Percentiles rank a stretch among this genome's conserved stretches.
These are phyloP conservation scores for Paramecium sonneborni DNA, from an alignment of 73 alveolate species.

Conservation along the genomic window DNA sequence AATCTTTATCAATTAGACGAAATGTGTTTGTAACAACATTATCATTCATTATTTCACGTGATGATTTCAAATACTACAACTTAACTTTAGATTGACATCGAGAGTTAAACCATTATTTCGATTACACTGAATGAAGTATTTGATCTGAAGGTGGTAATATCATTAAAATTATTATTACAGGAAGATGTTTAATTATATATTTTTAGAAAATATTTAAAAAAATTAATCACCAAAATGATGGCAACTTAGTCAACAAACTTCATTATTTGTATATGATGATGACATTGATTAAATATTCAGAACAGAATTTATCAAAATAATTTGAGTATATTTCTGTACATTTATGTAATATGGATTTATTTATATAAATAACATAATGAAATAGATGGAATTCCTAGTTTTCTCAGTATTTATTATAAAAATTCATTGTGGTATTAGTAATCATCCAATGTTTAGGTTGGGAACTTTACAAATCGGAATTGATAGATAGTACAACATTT, in stretches of 20 bases:
- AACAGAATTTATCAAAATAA: not conserved
- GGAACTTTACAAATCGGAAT: not conserved
- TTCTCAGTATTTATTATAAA: not conserved
- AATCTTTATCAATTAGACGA: not conserved
- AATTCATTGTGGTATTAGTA: not conserved
- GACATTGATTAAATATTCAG: not conserved
- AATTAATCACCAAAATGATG: not conserved
- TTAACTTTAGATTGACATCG: conserved; percentile 14
- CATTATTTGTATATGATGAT: not conserved
- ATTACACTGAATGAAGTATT: not conserved
- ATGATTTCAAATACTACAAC: not conserved
- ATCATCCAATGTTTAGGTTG: not conserved
- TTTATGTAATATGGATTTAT: conserved; percentile 17
- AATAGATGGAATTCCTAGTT: not conserved
- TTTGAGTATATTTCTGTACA: not conserved
- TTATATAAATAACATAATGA: conserved; percentile 11
- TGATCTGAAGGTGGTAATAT: not conserved
- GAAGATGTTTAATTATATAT: not conserved
- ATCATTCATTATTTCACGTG: not conserved
- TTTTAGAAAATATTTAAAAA: not conserved
- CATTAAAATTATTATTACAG: not conserved
- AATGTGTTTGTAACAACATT: conserved; percentile 8
- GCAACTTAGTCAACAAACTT: not conserved
- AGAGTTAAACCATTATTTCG: not conserved
- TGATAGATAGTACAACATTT: conserved; percentile 2